These are phyloP conservation scores for Paspalum notatum DNA, from an alignment of 176 grass and related monocot species.

Conservation along the genomic window DNA sequence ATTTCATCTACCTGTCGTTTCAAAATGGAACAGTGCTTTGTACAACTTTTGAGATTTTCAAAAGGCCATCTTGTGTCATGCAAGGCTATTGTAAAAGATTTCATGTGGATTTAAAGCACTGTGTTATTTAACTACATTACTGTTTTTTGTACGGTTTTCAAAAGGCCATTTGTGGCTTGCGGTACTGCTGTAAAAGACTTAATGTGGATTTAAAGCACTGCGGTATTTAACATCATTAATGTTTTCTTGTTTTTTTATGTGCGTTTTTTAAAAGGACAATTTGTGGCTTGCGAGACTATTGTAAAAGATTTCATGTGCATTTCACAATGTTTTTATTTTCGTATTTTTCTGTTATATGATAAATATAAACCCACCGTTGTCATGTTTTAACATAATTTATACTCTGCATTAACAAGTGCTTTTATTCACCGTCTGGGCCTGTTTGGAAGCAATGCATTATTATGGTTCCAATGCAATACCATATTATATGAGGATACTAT, in stretches of 20 bases:
- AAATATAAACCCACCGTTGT: not conserved
- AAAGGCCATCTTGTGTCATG: conserved; percentile 38
- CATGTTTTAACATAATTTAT: conserved; percentile 22
- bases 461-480: too few species aligned
- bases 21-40: conserved; percentile 54
- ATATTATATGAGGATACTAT: too few species aligned
- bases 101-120: conserved; percentile 51
- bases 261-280: not conserved
- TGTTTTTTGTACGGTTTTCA: conserved; percentile 26
- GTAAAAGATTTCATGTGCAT: conserved; percentile 1
- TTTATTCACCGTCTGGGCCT: too few species aligned
- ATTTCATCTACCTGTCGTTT: conserved; percentile 46
- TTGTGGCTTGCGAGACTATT: not conserved
- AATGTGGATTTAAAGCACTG: conserved; percentile 47
- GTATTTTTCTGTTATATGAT: not conserved
- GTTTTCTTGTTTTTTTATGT: conserved; percentile 26
- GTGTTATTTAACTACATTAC: conserved; percentile 15
- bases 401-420: conserved; percentile 9
- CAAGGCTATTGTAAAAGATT: conserved; percentile 67
- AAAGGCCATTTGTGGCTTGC: conserved; percentile 40
- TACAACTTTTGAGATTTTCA: conserved; percentile 56
- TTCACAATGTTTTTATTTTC: not conserved
- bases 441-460: too few species aligned
- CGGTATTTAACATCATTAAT: conserved; percentile 24
- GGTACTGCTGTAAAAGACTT: conserved; percentile 59